Base-by-base conservation (phyloP, 2,329 filamentous ascomycete species). In the Karstenula rhodostoma region DNA sequence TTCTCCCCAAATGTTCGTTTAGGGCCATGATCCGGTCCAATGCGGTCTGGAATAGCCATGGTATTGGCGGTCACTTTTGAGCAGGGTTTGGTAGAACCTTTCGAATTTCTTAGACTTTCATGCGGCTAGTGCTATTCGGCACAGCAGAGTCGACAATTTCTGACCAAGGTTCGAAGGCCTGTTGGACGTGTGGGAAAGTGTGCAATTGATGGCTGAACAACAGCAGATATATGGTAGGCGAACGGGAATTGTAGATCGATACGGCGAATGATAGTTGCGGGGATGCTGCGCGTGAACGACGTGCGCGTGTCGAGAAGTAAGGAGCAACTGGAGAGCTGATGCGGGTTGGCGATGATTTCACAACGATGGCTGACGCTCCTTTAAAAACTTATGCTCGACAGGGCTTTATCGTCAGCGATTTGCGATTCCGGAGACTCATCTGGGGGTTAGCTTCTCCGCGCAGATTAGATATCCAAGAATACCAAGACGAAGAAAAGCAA, bases 1-100 rank as follows among this genome's bases (percentile, higher is more conserved):
- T 78, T 79, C 23, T 82, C 78, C 42, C 74, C 73, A 62, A 80
- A 78, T 22, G 77, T 78, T 48, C 76, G 75, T 68, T 79, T 81
- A 0, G 75, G 79, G 17, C 67, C 66, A 8, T 72, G 73, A 53
- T 81, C 77, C 7, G 81, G 79, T 12, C 77, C 78, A 64, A 84
- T 84, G 52, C 70, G 77, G 70, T 84, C 81, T 52, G 73, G 63
- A 55, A 79, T 77, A 56, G 79, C 77, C 68, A 80, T 80, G 49
- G 73, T 68, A 48, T 22, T 23, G 23, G 29, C 44, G 53, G 49
- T 65, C 66, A 70, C 66, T 70, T 70, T 72, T 72, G 59, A 67
- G 37, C 22, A 61, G 68, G 64, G 70, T 66, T 70, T 69, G 64
- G 70, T 70, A 64, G 68, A 69, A 71, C 64, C 69, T 68, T 44